These are phyloP conservation scores for Sonneratia alba DNA, from an alignment of 345 rosid species.

Conservation along the genomic window DNA sequence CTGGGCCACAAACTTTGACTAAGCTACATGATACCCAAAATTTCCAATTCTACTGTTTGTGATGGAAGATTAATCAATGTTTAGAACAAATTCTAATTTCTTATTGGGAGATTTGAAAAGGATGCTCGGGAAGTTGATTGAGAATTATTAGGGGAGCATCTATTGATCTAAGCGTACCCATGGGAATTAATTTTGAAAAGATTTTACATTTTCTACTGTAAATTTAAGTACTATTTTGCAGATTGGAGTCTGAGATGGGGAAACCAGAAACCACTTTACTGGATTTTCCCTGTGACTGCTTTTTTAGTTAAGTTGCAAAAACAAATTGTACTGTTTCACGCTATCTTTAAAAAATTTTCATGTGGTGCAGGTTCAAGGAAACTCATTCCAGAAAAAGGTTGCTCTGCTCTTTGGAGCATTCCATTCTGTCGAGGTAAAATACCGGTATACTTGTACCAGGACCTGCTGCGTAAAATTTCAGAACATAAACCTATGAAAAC, in stretches of 20 bases:
- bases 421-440: constrained; percentile 66
- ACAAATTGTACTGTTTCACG: too few relatives aligned
- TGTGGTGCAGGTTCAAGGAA: constrained; percentile 61
- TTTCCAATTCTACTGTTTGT: too few relatives aligned
- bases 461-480: not conserved
- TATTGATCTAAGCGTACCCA: too few relatives aligned
- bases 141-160: not conserved
- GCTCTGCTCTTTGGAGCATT: constrained; percentile 75
- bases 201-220: too few relatives aligned
- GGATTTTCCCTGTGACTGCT: not conserved
- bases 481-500: not conserved
- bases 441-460: not conserved
- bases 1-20: too few relatives aligned
- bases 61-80: too few relatives aligned
- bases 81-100: too few relatives aligned
- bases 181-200: not conserved
- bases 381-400: constrained; percentile 93
- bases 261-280: not conserved
- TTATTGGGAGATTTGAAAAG: not conserved
- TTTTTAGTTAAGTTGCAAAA: not conserved
- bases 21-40: too few relatives aligned
- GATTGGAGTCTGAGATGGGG: not conserved
- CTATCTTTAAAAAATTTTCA: not conserved
- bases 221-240: too few relatives aligned
- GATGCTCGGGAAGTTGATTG: not conserved